phyloP scores from a whole-genome alignment of 140 eudicot genomes.

The Bidens hawaiensis region DNA sequence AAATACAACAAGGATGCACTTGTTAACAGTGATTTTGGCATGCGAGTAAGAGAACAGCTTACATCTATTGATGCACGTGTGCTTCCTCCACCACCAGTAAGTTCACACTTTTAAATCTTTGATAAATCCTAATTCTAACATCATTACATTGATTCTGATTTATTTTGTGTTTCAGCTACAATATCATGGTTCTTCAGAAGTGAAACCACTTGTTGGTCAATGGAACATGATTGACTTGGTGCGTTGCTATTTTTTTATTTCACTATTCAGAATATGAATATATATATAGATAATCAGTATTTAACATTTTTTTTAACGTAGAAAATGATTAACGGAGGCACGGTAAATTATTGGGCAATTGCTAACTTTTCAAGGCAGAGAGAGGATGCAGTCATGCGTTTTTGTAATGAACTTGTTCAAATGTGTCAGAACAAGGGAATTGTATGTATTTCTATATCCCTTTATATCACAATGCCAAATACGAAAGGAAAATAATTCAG shows the following conservation, averaged over 20 bases:
- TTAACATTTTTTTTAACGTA: constrained; percentile 5
- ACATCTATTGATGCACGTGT: constrained; percentile 66
- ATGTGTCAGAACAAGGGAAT: constrained; percentile 87
- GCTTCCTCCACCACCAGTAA: constrained; percentile 68
- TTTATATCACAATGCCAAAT: background rate
- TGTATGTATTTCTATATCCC: constrained; percentile 31
- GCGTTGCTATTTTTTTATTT: background rate
- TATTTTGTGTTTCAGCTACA: constrained; percentile 37
- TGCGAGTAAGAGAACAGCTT: constrained; percentile 36
- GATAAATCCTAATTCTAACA: background rate
- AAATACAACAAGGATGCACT: constrained; percentile 34
- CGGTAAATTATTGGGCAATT: constrained; percentile 61
- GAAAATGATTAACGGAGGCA: constrained; percentile 87
- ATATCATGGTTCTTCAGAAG: constrained; percentile 43
- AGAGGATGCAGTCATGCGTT: constrained; percentile 18
- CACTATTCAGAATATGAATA: background rate
- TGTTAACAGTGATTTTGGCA: constrained; percentile 60
- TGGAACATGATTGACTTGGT: constrained; percentile 98
- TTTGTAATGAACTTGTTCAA: constrained; percentile 38
- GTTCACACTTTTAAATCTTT: background rate
- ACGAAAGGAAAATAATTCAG: background rate
- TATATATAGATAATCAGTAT: background rate
- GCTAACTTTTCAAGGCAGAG: constrained; percentile 47
- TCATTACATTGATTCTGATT: background rate
- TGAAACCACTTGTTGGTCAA: constrained; percentile 61